Evolutionary conservation across 306 rosid genomes (phyloP), one percentile per base, ranked within the genome.

Genomic region (Prinsepia uniflora): DNA sequence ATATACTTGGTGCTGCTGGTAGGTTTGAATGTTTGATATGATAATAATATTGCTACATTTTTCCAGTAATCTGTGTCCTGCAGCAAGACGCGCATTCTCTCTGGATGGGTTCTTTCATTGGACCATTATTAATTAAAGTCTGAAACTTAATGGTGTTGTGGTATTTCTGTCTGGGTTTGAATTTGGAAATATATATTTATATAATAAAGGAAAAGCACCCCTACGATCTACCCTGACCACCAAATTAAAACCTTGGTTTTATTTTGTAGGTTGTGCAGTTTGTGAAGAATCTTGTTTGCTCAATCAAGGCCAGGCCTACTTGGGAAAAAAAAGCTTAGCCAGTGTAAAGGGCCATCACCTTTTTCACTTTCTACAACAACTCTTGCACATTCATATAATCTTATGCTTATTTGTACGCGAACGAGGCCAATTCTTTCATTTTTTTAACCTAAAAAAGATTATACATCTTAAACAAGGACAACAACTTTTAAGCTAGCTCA

Each of bases 321-420:
- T 48, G 71, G 68, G 68, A 64, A 19, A 59, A n/a, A n/a, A 30
- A 52, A 63, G 67, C 53, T 24, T 24, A 73, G 72, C 47, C 39
- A 68, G 13, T 3, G 6, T 63, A 39, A 63, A 74, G 79, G 79
- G 73, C 34, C 54, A 50, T 80, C 18, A 34, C 47, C 79, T 65
- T 80, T 74, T 70, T 47, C 75, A 18, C 76, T 71, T 75, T 80
- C 72, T 74, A 19, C 73, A 80, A 72, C 84, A 13, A 76, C 84
- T 72, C 81, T 63, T 49, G 53, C 81, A 76, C 75, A n/a, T 72
- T 62, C 75, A 13, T 46, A 30, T 76, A 75, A 64, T 71, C 42
- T 75, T 7, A 17, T 13, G 43, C 61, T 49, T 66, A 24, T 44
- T 68, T 60, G 61, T 71, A 64, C 50, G 48, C 14, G 72, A 70